Percentiles rank a stretch among this genome's conserved stretches.
phyloP scores from a whole-genome alignment of 306 rosid species.

The Begonia fuchsioides region DNA sequence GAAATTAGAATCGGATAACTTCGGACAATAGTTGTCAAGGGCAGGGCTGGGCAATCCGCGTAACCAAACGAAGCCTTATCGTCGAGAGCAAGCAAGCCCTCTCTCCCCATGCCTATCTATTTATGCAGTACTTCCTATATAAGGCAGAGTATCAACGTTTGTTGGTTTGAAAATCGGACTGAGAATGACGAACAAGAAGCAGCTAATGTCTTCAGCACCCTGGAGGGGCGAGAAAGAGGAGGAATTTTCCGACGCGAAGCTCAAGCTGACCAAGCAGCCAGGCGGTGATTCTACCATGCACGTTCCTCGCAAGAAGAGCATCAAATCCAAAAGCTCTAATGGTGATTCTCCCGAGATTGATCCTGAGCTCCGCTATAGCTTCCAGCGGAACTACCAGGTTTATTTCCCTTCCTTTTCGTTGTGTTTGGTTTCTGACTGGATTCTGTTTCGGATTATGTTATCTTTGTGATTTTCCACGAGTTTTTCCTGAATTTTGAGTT shows the following conservation, averaged over 20 bases:
- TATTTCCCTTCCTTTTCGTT: background rate
- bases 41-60: background rate
- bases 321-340: conserved; percentile 21
- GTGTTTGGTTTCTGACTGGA: background rate
- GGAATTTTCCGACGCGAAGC: conserved; percentile 52
- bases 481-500: background rate
- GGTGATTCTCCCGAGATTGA: conserved; percentile 57
- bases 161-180: background rate
- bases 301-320: conserved; percentile 45
- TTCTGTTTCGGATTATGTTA: background rate
- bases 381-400: conserved; percentile 91
- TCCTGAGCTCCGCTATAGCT: conserved; percentile 90
- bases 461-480: background rate
- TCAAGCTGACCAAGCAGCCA: conserved; percentile 55
- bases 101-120: no score
- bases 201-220: conserved; percentile 75
- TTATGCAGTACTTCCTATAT: background rate
- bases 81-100: background rate
- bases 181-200: conserved; percentile 43
- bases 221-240: conserved; percentile 65
- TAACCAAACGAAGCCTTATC: conserved; percentile 7
- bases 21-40: no score
- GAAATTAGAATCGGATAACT: no score
- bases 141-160: no score
- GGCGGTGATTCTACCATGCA: conserved; percentile 63